Percentiles rank a stretch among this genome's conserved stretches.
These are phyloP conservation scores for Kickxella alabastrina DNA, from an alignment of 192 early-diverging fungal genomes.

Conservation along the genomic window DNA sequence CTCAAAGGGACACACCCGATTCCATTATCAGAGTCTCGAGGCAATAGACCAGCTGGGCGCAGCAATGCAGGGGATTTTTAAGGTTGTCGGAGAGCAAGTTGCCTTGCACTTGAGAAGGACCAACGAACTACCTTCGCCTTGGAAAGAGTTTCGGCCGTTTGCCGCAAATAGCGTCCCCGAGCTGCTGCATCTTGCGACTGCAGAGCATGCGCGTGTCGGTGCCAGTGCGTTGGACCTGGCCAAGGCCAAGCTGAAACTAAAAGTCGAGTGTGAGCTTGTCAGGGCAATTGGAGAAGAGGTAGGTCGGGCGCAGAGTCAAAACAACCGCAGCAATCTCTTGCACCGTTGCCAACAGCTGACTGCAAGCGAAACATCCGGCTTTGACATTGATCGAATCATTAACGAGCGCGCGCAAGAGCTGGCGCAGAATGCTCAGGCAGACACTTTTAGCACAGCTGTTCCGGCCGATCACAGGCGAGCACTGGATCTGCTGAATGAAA, in stretches of 20 bases:
- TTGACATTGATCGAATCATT: too few relatives aligned
- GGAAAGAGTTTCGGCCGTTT: slow-evolving; percentile 42
- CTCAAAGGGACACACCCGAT: neutral
- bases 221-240: slow-evolving; percentile 1
- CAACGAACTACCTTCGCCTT: slow-evolving; percentile 30
- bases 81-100: slow-evolving; percentile 5
- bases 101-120: slow-evolving; percentile 3
- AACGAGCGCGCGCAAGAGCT: neutral
- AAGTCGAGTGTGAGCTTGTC: slow-evolving; percentile 13
- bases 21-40: slow-evolving; percentile 28
- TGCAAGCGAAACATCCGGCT: neutral
- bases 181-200: slow-evolving; percentile 9
- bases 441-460: neutral
- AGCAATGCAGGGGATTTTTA: slow-evolving; percentile 5
- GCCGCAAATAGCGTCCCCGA: slow-evolving; percentile 11
- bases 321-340: neutral
- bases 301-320: slow-evolving; percentile 2
- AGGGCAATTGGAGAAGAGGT: slow-evolving; percentile 9
- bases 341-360: slow-evolving; percentile 3
- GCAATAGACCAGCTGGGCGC: slow-evolving; percentile 8
- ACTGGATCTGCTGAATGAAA: slow-evolving; percentile 15
- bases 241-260: slow-evolving; percentile 1
- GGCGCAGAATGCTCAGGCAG: neutral
- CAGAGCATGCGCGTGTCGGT: slow-evolving; percentile 20
- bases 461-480: too few relatives aligned